Conservation (phyloP, 805 yeast species). For the Kazachstania psychrophila region DNA sequence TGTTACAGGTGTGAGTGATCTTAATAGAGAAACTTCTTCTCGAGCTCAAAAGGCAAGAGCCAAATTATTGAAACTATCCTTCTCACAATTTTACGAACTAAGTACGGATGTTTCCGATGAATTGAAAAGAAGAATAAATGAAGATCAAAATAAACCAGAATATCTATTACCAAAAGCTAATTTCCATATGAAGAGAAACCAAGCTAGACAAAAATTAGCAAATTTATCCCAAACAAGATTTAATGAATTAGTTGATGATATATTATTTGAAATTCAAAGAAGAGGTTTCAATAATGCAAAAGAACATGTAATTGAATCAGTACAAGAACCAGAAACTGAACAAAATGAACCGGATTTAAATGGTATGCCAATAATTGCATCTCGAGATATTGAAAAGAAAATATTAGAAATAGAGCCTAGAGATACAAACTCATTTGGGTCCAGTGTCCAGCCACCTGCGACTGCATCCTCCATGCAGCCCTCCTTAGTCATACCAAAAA, state of each 20-base stretch:
- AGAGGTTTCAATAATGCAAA: slow-evolving; percentile 42
- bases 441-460: slow-evolving; percentile 3
- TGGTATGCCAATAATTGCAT: background rate
- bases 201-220: slow-evolving; percentile 86
- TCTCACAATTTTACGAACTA: slow-evolving; percentile 77
- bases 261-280: slow-evolving; percentile 76
- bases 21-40: slow-evolving; percentile 29
- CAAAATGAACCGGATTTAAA: background rate
- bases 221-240: slow-evolving; percentile 74
- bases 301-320: background rate
- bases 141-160: slow-evolving; percentile 48
- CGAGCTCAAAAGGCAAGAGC: slow-evolving; percentile 78
- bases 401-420: too few relatives aligned
- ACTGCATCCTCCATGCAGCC: slow-evolving; percentile 42
- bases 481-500: slow-evolving; percentile 69
- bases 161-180: slow-evolving; percentile 58
- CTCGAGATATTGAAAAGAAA: slow-evolving; percentile 4
- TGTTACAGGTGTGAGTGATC: slow-evolving; percentile 20
- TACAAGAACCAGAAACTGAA: background rate
- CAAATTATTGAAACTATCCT: slow-evolving; percentile 70
- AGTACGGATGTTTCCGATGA: slow-evolving; percentile 95
- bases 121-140: slow-evolving; percentile 64
- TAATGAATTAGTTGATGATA: slow-evolving; percentile 84
- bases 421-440: too few relatives aligned
- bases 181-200: slow-evolving; percentile 90